phyloP scores from a whole-genome alignment of 768 basidiomycete genomes.

The Russula olivacea region DNA sequence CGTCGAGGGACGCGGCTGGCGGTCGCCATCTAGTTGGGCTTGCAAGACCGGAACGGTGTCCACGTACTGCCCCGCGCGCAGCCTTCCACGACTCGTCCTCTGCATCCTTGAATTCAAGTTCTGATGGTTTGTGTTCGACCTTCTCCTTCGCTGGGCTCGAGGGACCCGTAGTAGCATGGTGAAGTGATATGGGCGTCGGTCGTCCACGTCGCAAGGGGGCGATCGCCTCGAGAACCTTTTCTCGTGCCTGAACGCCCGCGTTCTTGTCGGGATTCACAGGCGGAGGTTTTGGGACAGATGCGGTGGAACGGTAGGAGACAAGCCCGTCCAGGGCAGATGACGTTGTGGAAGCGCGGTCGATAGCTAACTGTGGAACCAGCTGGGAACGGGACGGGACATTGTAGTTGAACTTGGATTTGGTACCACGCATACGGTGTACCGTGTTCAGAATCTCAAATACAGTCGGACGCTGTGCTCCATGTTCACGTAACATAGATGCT shows the following conservation, averaged over 20 bases:
- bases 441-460: constrained; percentile 81
- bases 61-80: constrained; percentile 23
- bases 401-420: constrained; percentile 75
- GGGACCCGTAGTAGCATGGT: constrained; percentile 27
- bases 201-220: constrained; percentile 73
- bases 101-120: constrained; percentile 30
- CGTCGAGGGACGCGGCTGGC: constrained; percentile 8
- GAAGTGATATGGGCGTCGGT: constrained; percentile 34
- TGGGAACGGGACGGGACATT: constrained; percentile 45
- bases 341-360: constrained; percentile 19
- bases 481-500: constrained; percentile 93
- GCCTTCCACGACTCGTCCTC: constrained; percentile 28
- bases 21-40: constrained; percentile 22
- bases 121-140: constrained; percentile 12
- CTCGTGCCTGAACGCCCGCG: constrained; percentile 62
- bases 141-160: constrained; percentile 29
- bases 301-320: constrained; percentile 34
- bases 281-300: constrained; percentile 18
- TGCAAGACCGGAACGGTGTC: constrained; percentile 24
- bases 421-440: constrained; percentile 84
- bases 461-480: constrained; percentile 77
- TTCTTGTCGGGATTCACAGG: constrained; percentile 34
- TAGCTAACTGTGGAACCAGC: constrained; percentile 37
- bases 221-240: constrained; percentile 74
- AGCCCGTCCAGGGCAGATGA: constrained; percentile 35